Conservation (phyloP, 441 rosid species). For the Erysimum cheiri region DNA sequence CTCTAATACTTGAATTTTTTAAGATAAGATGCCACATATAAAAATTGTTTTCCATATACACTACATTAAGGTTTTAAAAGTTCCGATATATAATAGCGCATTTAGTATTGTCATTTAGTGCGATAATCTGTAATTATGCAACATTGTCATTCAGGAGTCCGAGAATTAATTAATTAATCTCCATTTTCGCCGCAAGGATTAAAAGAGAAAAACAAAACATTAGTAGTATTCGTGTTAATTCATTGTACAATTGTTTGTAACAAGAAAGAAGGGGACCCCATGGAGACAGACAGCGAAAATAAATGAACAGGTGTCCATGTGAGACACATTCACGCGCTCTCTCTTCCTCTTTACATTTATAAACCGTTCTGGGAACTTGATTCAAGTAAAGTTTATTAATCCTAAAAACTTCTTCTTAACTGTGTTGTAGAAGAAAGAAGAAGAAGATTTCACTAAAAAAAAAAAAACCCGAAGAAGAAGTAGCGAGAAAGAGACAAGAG, state of each 20-base stretch:
- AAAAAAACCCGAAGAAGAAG: not conserved
- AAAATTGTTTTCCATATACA: not conserved
- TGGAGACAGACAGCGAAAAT: slow-evolving; percentile 37
- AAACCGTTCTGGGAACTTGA: slow-evolving; percentile 37
- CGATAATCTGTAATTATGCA: slow-evolving; percentile 3
- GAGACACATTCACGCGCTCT: slow-evolving; percentile 40
- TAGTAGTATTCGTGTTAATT: not conserved
- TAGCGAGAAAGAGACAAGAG: slow-evolving; percentile 14
- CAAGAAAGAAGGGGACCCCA: slow-evolving; percentile 40
- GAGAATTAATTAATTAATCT: not conserved
- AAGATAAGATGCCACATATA: not conserved
- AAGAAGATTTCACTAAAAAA: not conserved
- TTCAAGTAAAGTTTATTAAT: slow-evolving; percentile 15
- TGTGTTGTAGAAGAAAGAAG: not conserved
- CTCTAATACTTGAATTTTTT: not conserved
- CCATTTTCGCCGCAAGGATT: slow-evolving; percentile 9
- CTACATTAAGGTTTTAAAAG: too few species aligned
- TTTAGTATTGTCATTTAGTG: slow-evolving; percentile 18
- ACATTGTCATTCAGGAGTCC: slow-evolving; percentile 26
- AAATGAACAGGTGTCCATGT: slow-evolving; percentile 46
- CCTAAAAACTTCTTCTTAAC: not conserved
- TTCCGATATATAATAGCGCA: too few species aligned
- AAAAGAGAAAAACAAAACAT: not conserved
- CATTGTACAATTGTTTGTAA: not conserved
- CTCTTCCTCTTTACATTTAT: not conserved